Base-by-base conservation (phyloP, 2,329 filamentous ascomycete genomes). In the Chaetomium sp. region DNA sequence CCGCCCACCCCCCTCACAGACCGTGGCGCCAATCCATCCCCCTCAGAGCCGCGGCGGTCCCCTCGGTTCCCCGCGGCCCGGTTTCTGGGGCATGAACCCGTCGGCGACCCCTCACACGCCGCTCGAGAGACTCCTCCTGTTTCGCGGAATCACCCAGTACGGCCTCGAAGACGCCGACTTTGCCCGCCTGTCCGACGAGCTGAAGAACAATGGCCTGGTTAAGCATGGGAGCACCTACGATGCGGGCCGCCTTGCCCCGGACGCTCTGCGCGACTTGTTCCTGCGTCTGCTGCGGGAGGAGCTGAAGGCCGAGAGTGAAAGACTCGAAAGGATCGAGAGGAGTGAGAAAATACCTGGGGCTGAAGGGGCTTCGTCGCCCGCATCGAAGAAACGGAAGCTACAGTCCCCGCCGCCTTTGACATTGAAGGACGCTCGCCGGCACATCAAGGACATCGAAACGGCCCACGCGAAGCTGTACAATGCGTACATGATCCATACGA, bases 211-310 rank as follows among this genome's bases (percentile, higher is more conserved):
- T 69, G 76, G 81, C 14, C 77, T 90, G 59, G 78, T 97, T 68
- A 85, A 81, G 64, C 79, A 85, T 65, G 84, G 85, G 71, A 77
- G 77, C 45, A 79, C 79, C 37, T 96, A 87, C 74, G 87, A 96
- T 76, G 78, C 81, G 62, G 75, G 78, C 64, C 84, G 91, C 59
- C 74, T 97, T 68, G 87, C 78, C 48, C 84, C 91, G 6, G 88
- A 91, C 70, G 82, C 89, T 44, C 76, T 97, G 62, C 84, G 88
- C 70, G 81, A 87, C 66, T 79, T 94, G 52, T 96, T 95, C 70
- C 74, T 91, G 62, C 79, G 82, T 1, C 74, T 95, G 56, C 71
- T 96, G 68, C 82, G 82, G 62, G 87, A 95, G 62, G 90, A 94
- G 70, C 71, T 85, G 61, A 81, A 73, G 63, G 70, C 68, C 53